Percentiles rank a stretch among this genome's conserved stretches.
phyloP scores from a whole-genome alignment of 1,139 yeast species.

The Blastobotrys ciferrii region DNA sequence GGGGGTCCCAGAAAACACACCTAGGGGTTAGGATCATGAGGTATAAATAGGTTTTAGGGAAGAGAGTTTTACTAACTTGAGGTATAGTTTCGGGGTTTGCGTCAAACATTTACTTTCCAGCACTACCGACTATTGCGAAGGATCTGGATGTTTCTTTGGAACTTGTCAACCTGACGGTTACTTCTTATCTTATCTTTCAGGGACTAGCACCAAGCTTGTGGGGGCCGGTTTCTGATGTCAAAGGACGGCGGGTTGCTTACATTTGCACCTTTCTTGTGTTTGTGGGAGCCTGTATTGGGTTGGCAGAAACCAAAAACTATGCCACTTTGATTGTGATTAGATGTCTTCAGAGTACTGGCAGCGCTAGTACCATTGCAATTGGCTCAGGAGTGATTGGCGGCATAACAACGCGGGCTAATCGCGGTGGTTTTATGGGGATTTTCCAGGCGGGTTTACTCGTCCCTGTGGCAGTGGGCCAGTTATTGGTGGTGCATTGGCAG shows the following conservation, averaged over 20 bases:
- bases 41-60: too few relatives aligned
- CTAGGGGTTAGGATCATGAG: too few relatives aligned
- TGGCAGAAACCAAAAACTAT: slow-evolving; percentile 53
- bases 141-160: slow-evolving; percentile 51
- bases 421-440: slow-evolving; percentile 62
- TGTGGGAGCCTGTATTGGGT: slow-evolving; percentile 53
- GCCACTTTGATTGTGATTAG: slow-evolving; percentile 53
- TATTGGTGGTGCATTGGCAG: slow-evolving; percentile 62
- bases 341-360: slow-evolving; percentile 63
- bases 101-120: slow-evolving; percentile 57
- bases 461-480: slow-evolving; percentile 71
- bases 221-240: slow-evolving; percentile 56
- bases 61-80: not conserved
- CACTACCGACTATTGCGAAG: slow-evolving; percentile 49
- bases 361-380: slow-evolving; percentile 69
- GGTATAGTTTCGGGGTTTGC: slow-evolving; percentile 15
- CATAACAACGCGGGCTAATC: slow-evolving; percentile 51
- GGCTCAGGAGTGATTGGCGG: slow-evolving; percentile 66
- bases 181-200: slow-evolving; percentile 63
- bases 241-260: slow-evolving; percentile 64
- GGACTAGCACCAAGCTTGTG: slow-evolving; percentile 61
- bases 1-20: too few relatives aligned
- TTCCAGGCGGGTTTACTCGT: slow-evolving; percentile 56
- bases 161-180: slow-evolving; percentile 58
- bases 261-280: slow-evolving; percentile 51